Base-by-base conservation (phyloP, 1,139 yeast genomes). In the Blastobotrys capitulatus region DNA sequence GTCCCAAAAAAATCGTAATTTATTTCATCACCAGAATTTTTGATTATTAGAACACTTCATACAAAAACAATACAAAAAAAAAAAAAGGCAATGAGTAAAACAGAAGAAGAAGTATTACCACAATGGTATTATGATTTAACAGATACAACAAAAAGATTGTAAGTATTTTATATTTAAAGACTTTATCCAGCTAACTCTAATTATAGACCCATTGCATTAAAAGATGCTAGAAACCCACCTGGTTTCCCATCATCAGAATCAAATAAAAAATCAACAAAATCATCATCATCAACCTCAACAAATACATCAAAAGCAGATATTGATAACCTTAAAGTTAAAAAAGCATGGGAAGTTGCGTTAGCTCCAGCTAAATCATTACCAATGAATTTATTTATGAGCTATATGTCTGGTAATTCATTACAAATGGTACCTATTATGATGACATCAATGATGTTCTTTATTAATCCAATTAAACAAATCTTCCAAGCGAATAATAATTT, bases 381-480 rank as follows among this genome's bases (percentile, higher is more conserved):
- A 5, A 86, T 89, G 95, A 92, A 88, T 60, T 65, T 86, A 52
- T 71, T 88, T 50, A 88, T 92, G 96, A 82, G 90, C 53, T 92
- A 88, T 67, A 87, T 92, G 89, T 82, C 96, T 1, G 98, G 98
- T 31, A 85, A 86, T 60, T 81, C 95, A 6, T 71, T 92, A 27
- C 97, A 92, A 61, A 77, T 92, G 56, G 89, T 92, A 52, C 94
- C 97, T 5, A 84, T 92, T 50, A 84, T 89, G 69, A 90, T 89
- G 87, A 86, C 96, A 0, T 68, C 86, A 38, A 87, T 85, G 88
- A 73, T 92, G 60, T 79, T 92, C 57, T 77, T 71, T 50, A 48
- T 83, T 58, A 83, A 80, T 42, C 95, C 97, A 0, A 60, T 87
- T 38, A 83, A 80, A 60, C 87, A 95, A 32, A 81, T 92, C 1